Evolutionary conservation across 179 eudicot species (phyloP), one percentile per base, ranked within the genome.

Genomic region (Beta corolliflora): DNA sequence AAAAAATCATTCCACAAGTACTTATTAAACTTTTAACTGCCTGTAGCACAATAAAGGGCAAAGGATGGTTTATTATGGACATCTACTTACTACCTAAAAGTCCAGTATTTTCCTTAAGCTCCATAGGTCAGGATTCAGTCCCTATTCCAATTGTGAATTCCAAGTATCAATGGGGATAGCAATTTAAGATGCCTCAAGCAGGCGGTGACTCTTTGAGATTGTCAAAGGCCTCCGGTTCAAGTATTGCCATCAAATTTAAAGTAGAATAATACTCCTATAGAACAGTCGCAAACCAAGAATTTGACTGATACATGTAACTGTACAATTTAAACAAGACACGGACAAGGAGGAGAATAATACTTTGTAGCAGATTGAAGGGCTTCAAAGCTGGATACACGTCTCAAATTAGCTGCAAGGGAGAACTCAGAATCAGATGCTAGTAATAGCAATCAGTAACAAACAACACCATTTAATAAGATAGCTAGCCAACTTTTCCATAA

Each of bases 301-400:
- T 29, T 29, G 48, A 45, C 58, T 55, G 75, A 56, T 60, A 23
- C 19, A 77, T 66, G 25, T 13, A 31, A 11, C 46, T 14, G 63
- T 63, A 12, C 41, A 55, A 25, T 23, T 9, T 14, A n/a, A 66
- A 45, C 19, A 80, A 52, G 29, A 67, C 7, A 18, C 50, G 60
- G 52, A 54, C 9, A 71, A 60, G 61, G 75, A 73, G 71, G 75
- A 77, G 79, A 81, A 25, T 31, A 71, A 53, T 59, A 81, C 99
- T 93, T 95, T 36, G 92, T 91, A 71, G 94, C 90, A 55, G 92
- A 89, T 73, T 93, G 99, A 54, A 92, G 95, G 73, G 98, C 93
- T 84, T 92, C 97, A 87, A 93, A 91, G 85, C 95, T 92, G 79
- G 97, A 88, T 76, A 89, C 82, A 71, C 89, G 93, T 68, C 92